phyloP scores from a whole-genome alignment of 2,329 filamentous ascomycete species.

The Dryadomyces quercivorus region DNA sequence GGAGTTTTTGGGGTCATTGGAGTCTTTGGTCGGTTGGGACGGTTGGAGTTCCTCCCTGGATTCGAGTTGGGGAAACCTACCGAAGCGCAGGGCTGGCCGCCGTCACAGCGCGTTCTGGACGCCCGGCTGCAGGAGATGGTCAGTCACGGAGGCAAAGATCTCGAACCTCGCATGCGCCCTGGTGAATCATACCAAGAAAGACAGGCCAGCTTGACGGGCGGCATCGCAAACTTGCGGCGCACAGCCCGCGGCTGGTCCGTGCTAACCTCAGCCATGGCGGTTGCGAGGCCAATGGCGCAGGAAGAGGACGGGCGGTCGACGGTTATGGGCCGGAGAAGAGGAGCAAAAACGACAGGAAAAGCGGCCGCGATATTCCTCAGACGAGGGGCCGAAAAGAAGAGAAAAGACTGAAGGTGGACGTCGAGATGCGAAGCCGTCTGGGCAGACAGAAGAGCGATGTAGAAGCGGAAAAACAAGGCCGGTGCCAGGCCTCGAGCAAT shows the following conservation, averaged over 20 bases:
- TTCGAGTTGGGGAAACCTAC: slow-evolving; percentile 3
- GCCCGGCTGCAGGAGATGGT: slow-evolving; percentile 10
- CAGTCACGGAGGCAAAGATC: not conserved
- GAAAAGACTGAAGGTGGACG: not conserved
- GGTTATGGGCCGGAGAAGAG: not conserved
- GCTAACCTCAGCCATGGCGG: slow-evolving; percentile 7
- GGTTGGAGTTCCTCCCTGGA: not conserved
- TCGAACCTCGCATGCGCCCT: not conserved
- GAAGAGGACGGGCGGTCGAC: not conserved
- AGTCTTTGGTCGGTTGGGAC: not conserved
- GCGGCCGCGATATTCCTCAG: not conserved
- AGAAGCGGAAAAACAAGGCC: too few relatives aligned
- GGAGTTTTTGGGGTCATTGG: not conserved
- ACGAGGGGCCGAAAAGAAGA: not conserved
- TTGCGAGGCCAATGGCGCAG: too few relatives aligned
- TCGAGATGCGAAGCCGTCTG: not conserved
- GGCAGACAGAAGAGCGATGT: too few relatives aligned
- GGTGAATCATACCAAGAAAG: slow-evolving; percentile 28
- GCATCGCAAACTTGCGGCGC: slow-evolving; percentile 27
- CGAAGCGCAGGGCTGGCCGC: slow-evolving; percentile 12
- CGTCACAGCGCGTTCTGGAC: slow-evolving; percentile 14
- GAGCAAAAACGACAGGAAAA: not conserved
- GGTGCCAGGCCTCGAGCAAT: too few relatives aligned
- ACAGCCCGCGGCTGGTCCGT: slow-evolving; percentile 6
- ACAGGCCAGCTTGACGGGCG: slow-evolving; percentile 38